Evolutionary conservation across 2,329 filamentous ascomycete species (phyloP).

Genomic region (Escovopsis sp.): DNA sequence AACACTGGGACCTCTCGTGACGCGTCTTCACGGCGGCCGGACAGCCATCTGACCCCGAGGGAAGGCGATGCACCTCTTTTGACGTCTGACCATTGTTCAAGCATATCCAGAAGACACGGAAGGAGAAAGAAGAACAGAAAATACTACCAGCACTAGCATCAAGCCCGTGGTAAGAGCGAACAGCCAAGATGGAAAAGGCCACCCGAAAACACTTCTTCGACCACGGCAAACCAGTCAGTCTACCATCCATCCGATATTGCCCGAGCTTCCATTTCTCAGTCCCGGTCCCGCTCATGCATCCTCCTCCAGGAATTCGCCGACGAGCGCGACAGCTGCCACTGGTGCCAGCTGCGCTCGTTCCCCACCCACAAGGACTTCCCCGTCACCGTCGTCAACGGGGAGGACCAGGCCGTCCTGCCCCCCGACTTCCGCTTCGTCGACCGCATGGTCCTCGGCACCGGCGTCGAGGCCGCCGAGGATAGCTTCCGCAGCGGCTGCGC

Average conservation of each 20-base stretch:
- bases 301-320: conserved; percentile 9
- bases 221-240: conserved; percentile 25
- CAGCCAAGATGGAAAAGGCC: conserved; percentile 26
- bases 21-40: no score
- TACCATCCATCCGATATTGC: no score
- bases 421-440: conserved; percentile 55
- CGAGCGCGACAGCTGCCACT: conserved; percentile 37
- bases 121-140: no score
- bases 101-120: no score
- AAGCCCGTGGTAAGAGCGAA: no score
- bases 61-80: no score
- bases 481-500: conserved; percentile 55
- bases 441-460: conserved; percentile 40
- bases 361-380: conserved; percentile 31
- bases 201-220: conserved; percentile 34
- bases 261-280: no score
- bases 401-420: conserved; percentile 41
- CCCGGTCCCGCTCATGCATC: no score
- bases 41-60: no score
- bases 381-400: conserved; percentile 48
- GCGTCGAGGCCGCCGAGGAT: conserved; percentile 41
- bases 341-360: conserved; percentile 44
- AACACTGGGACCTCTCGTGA: no score
- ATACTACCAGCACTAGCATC: no score
- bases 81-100: no score